Base-by-base conservation (phyloP, 1,284 basidiomycete genomes). In the Inonotus hispidus region DNA sequence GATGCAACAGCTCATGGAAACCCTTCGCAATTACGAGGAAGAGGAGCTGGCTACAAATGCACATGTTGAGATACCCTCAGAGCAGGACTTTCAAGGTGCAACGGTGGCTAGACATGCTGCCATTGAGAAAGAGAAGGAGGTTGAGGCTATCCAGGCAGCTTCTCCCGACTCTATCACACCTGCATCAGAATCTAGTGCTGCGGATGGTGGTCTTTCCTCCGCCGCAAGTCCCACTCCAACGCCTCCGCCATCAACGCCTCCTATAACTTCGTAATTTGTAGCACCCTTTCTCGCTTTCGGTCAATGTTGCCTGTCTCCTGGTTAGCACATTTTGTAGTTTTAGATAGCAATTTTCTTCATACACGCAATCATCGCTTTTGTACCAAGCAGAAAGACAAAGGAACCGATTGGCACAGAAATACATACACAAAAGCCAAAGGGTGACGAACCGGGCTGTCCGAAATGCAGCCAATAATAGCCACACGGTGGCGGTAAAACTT, bases 1-100 rank as follows among this genome's bases (percentile, higher is more conserved):
- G 97, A 92, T 99, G 77, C 75, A 88, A 46, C 84, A 88, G 58
- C 87, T 92, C 73, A 82, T 85, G 60, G 87, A 87, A 68, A 81
- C 83, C 16, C 75, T 92, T 53, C 72, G 81, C 58, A 82, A 77
- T 60, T 90, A 85, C 67, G 85, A 89, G 65, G 85, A 87, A 63
- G 79, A 79, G 1, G 85, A 88, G 67, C 75, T 83, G 64, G 77
- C 77, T 5, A 78, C 76, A 16, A 81, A 76, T 63, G 79, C 82
- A 21, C 79, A 79, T 2, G 67, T 70, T 6, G 75, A 80, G 55
- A 74, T 80, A 66, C 75, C 81, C 1, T 66, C 74, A 1, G 80
- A 82, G 27, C 77, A 78, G 32, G 74, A 70, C 43, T 84, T 75
- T 65, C 81, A 82, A 59, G 71, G 73, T 50, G 80, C 80, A 1